Percentiles rank a stretch among this genome's conserved stretches.
These are phyloP conservation scores for Polyplosphaeria fusca DNA, from an alignment of 495 filamentous ascomycete species.

Conservation along the genomic window DNA sequence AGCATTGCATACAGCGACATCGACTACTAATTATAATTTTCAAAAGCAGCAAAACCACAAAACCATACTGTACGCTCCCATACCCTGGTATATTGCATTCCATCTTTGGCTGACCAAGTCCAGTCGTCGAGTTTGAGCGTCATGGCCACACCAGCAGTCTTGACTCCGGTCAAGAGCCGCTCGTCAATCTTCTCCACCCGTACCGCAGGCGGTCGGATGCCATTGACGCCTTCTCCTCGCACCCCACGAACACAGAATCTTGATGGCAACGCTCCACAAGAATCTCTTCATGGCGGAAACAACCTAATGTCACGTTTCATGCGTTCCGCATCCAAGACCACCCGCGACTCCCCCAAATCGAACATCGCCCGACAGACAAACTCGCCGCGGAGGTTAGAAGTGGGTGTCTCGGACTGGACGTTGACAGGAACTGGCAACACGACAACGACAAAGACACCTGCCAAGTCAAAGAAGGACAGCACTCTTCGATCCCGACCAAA, in stretches of 20 bases:
- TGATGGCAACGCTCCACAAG: constrained; percentile 52
- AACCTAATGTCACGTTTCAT: constrained; percentile 68
- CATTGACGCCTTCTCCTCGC: constrained; percentile 76
- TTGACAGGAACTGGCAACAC: constrained; percentile 75
- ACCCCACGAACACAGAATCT: constrained; percentile 59
- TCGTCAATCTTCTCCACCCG: constrained; percentile 86
- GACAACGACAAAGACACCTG: constrained; percentile 65
- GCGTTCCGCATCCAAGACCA: constrained; percentile 58
- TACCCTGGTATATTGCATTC: not conserved
- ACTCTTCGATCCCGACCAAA: constrained; percentile 60
- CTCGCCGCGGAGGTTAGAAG: constrained; percentile 77
- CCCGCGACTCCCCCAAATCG: constrained; percentile 81
- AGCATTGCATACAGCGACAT: constrained; percentile 33
- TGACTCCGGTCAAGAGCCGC: constrained; percentile 91
- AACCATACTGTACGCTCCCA: constrained; percentile 28
- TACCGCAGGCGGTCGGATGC: constrained; percentile 87
- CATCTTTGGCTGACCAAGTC: constrained; percentile 6
- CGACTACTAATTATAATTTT: constrained; percentile 31
- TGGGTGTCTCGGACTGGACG: constrained; percentile 89
- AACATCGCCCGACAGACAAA: constrained; percentile 76
- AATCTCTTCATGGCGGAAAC: constrained; percentile 62
- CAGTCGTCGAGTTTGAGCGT: constrained; percentile 25
- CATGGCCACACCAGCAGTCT: constrained; percentile 87
- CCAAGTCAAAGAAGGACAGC: constrained; percentile 61
- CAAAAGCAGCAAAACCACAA: constrained; percentile 25